Percentiles rank a stretch among this genome's conserved stretches.
phyloP scores from a whole-genome alignment of 148 eudicot species.

The Fagopyrum esculentum region DNA sequence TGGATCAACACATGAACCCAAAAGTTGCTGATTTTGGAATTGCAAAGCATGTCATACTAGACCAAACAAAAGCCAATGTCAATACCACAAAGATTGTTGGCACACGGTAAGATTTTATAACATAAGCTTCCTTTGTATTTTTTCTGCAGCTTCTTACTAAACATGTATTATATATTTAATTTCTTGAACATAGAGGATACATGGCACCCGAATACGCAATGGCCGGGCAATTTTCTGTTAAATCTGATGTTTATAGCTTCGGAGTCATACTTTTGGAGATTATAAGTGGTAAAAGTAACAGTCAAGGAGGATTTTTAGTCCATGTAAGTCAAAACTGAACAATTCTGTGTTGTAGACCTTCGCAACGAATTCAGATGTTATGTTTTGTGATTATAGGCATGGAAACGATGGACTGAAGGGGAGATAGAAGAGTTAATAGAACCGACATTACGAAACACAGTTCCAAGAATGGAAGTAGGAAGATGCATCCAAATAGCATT shows the following conservation, averaged over 20 bases:
- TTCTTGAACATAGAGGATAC: background rate
- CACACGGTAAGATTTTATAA: constrained; percentile 12
- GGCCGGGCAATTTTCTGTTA: too few relatives aligned
- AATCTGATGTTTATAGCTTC: too few relatives aligned
- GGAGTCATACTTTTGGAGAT: too few relatives aligned
- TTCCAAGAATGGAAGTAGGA: background rate
- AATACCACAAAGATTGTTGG: constrained; percentile 13
- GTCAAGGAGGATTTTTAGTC: too few relatives aligned
- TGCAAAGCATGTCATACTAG: background rate
- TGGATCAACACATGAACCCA: constrained; percentile 12
- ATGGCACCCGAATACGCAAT: constrained; percentile 1
- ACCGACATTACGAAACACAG: background rate
- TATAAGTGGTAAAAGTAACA: too few relatives aligned
- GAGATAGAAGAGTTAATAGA: constrained; percentile 9
- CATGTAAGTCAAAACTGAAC: too few relatives aligned
- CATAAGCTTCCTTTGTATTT: background rate
- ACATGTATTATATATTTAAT: too few relatives aligned
- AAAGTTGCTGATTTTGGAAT: constrained; percentile 17
- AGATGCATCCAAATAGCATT: constrained; percentile 3
- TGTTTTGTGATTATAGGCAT: background rate
- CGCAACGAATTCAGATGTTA: too few relatives aligned
- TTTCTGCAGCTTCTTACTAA: background rate
- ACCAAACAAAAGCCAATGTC: constrained; percentile 11
- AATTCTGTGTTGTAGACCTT: too few relatives aligned
- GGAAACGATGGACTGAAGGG: constrained; percentile 2